Evolutionary conservation across 345 rosid genomes (phyloP).

Genomic region (Anacardium occidentale): DNA sequence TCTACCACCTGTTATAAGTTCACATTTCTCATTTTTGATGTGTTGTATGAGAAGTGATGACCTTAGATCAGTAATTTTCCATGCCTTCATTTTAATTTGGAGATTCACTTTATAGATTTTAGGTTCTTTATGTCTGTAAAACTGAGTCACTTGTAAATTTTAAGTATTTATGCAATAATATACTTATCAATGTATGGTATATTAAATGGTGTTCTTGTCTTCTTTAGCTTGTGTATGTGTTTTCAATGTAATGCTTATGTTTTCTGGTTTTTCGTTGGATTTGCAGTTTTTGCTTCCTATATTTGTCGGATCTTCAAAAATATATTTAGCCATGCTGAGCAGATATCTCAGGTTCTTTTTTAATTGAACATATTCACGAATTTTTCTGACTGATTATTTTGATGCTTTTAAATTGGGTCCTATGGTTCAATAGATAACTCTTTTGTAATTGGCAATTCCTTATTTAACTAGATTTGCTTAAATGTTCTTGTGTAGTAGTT

Average conservation of each 20-base stretch:
- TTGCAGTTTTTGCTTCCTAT: slow-evolving; percentile 79
- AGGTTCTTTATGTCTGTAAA: neutral
- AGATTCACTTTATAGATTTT: neutral
- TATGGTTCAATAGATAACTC: neutral
- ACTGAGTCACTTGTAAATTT: neutral
- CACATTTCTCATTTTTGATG: neutral
- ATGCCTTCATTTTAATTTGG: neutral
- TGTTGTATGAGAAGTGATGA: neutral
- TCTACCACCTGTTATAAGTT: neutral
- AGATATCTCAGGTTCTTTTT: slow-evolving; percentile 79
- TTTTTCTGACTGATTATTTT: neutral
- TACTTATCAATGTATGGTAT: neutral
- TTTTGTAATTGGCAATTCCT: neutral
- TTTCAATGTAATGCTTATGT: slow-evolving; percentile 2
- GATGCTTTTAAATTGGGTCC: neutral
- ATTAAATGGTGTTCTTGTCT: neutral
- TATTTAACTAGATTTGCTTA: too few relatives aligned
- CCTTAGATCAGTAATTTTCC: neutral
- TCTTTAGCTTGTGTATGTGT: neutral
- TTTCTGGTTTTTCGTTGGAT: slow-evolving; percentile 9
- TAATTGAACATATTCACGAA: neutral
- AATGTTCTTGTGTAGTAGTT: too few relatives aligned
- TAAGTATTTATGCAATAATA: neutral
- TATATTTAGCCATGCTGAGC: slow-evolving; percentile 86
- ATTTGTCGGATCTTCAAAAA: slow-evolving; percentile 86